Percentiles rank a stretch among this genome's conserved stretches.
These are phyloP conservation scores for Salpingoeca rosetta DNA, from an alignment of 78 protist genomes.

Conservation along the genomic window DNA sequence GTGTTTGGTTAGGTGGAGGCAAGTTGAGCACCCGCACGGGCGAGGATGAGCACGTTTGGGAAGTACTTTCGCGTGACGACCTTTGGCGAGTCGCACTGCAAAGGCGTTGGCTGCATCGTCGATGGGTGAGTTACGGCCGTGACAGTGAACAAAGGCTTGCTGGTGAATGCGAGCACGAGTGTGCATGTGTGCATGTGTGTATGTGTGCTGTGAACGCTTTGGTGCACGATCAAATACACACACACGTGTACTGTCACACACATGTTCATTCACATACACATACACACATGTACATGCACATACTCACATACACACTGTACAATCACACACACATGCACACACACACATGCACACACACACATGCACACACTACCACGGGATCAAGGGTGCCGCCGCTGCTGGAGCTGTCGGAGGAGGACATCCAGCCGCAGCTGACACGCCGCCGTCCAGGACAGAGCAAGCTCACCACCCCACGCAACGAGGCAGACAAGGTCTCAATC, in stretches of 20 bases:
- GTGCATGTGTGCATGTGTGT: no score
- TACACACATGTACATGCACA: constrained; percentile 22
- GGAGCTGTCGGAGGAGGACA: constrained; percentile 47
- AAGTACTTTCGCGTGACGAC: constrained; percentile 55
- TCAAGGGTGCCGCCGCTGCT: constrained; percentile 50
- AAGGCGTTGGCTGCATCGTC: constrained; percentile 44
- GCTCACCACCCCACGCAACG: constrained; percentile 49
- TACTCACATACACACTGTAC: no score
- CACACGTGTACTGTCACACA: no score
- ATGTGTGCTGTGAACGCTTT: no score
- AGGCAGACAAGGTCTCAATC: constrained; percentile 47
- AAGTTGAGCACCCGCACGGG: no score
- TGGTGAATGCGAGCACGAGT: not conserved
- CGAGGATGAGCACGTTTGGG: constrained; percentile 62
- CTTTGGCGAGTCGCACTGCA: constrained; percentile 72
- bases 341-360: no score
- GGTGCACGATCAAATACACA: no score
- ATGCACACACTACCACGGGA: no score
- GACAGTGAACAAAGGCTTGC: no score
- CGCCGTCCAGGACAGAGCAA: constrained; percentile 63
- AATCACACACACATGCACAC: no score
- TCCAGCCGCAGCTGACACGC: constrained; percentile 65
- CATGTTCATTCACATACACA: not conserved
- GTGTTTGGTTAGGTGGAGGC: no score
- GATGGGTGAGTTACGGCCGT: constrained; percentile 21